These are phyloP conservation scores for Firmiana major DNA, from an alignment of 345 rosid species.

Conservation along the genomic window DNA sequence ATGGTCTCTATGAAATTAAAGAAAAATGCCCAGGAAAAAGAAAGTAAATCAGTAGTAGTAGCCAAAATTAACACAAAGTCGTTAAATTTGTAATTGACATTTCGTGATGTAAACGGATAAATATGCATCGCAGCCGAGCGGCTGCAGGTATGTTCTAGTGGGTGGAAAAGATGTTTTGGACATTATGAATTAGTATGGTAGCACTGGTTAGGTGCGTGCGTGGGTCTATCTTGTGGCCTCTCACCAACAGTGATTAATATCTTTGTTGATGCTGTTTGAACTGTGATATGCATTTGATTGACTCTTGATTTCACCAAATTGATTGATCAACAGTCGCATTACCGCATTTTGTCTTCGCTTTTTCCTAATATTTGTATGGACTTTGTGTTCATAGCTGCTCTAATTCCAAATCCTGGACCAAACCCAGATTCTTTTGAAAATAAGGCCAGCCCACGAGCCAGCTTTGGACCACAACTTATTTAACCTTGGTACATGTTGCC, in stretches of 20 bases:
- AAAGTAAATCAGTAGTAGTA: not conserved
- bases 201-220: not conserved
- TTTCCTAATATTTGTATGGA: not conserved
- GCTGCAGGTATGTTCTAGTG: not conserved
- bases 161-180: not conserved
- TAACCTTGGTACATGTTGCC: not conserved
- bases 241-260: not conserved
- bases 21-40: no score
- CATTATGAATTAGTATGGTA: not conserved
- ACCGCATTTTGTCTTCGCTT: not conserved
- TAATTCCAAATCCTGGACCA: not conserved
- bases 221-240: not conserved
- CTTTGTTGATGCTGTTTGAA: not conserved
- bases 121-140: not conserved
- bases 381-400: not conserved
- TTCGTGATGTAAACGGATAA: not conserved
- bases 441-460: not conserved
- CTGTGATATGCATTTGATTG: not conserved
- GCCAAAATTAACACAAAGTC: not conserved
- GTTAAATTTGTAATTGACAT: not conserved
- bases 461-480: not conserved
- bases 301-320: not conserved
- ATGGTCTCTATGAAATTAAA: not conserved
- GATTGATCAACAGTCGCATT: not conserved
- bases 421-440: not conserved